phyloP scores from a whole-genome alignment of 768 basidiomycete species.

The Amanita thiersii region DNA sequence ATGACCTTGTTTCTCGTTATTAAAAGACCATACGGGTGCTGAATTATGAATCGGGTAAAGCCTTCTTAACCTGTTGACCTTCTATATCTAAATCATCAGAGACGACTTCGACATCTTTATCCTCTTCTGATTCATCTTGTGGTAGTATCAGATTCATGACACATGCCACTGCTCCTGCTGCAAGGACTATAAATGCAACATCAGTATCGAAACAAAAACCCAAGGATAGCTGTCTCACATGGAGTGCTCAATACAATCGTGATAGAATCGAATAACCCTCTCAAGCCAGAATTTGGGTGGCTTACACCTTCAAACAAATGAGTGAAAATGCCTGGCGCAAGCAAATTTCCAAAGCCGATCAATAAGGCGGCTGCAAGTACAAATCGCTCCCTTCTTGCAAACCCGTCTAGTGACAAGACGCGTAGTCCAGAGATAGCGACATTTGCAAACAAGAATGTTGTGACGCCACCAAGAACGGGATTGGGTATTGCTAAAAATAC shows the following conservation, averaged over 20 bases:
- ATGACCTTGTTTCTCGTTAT: too few relatives aligned
- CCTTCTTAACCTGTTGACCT: too few relatives aligned
- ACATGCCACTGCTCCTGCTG: conserved; percentile 49
- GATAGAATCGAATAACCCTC: conserved; percentile 69
- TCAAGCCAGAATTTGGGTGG: conserved; percentile 43
- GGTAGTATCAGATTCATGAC: conserved; percentile 54
- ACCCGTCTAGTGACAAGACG: conserved; percentile 53
- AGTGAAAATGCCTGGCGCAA: conserved; percentile 57
- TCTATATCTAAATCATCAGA: too few relatives aligned
- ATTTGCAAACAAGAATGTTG: conserved; percentile 78
- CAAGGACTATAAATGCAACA: conserved; percentile 32
- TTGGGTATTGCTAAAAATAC: conserved; percentile 78
- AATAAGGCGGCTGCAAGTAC: conserved; percentile 61
- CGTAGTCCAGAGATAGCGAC: conserved; percentile 66
- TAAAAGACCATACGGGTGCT: too few relatives aligned
- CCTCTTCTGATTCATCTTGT: conserved; percentile 18
- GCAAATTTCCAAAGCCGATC: conserved; percentile 65
- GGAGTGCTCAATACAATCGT: conserved; percentile 77
- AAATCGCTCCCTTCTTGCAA: conserved; percentile 60
- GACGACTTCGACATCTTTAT: too few relatives aligned
- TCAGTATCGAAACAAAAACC: neutral
- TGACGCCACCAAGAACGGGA: conserved; percentile 77
- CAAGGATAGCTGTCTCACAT: conserved; percentile 37
- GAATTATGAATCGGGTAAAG: too few relatives aligned
- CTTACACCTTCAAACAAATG: conserved; percentile 61